Percentiles rank a stretch among this genome's conserved stretches.
Evolutionary conservation across 2,329 filamentous ascomycete genomes (phyloP).

Genomic region (Pyrenochaeta sp.): DNA sequence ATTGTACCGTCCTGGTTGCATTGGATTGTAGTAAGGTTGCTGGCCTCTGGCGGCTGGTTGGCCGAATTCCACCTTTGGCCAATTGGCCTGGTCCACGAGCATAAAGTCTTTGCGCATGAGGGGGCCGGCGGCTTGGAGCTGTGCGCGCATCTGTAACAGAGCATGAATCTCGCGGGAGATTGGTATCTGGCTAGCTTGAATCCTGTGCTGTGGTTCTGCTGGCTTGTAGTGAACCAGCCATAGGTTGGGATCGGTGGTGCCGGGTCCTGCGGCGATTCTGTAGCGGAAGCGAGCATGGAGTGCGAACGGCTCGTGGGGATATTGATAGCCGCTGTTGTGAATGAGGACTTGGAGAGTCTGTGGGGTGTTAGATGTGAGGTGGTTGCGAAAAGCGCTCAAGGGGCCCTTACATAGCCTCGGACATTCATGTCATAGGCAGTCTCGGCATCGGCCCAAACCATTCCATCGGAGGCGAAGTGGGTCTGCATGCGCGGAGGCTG

Average conservation of each 20-base stretch:
- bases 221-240: conserved; percentile 93
- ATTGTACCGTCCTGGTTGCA: conserved; percentile 44
- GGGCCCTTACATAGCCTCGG: conserved; percentile 67
- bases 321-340: conserved; percentile 80
- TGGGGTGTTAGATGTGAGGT: conserved; percentile 7
- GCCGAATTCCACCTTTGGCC: conserved; percentile 85
- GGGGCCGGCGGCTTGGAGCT: conserved; percentile 75
- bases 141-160: conserved; percentile 67
- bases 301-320: conserved; percentile 74
- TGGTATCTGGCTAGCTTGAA: conserved; percentile 73
- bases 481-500: conserved; percentile 74
- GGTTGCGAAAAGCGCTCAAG: too few species aligned
- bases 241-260: conserved; percentile 77
- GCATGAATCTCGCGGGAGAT: conserved; percentile 65
- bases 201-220: conserved; percentile 74
- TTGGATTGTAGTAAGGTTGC: conserved; percentile 45
- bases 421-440: conserved; percentile 77
- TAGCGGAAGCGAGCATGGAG: conserved; percentile 85
- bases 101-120: conserved; percentile 90
- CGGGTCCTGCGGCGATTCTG: conserved; percentile 76
- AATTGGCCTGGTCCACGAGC: conserved; percentile 86
- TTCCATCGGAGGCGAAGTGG: conserved; percentile 88
- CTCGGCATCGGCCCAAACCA: conserved; percentile 87
- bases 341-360: conserved; percentile 89
- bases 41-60: conserved; percentile 35